Base-by-base conservation (phyloP, 2,329 filamentous ascomycete species). In the Fusarium palustre region DNA sequence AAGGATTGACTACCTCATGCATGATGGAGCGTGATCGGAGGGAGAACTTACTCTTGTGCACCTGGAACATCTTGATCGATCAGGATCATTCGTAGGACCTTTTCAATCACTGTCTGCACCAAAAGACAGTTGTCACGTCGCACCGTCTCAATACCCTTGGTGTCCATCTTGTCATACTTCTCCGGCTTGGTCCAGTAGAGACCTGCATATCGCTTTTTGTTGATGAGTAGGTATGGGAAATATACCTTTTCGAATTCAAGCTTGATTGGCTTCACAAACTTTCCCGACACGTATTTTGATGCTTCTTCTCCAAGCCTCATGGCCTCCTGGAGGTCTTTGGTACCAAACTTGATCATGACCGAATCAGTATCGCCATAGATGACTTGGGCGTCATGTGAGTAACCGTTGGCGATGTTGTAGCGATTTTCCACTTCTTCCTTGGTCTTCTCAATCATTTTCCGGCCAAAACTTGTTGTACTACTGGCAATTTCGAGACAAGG, bases 151-250 rank as follows among this genome's bases (percentile, higher is more conserved):
- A 99, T 98, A 85, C 96, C 96, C 80, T 99, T 99, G 64, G 93
- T 98, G 80, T 99, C 96, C 97, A 99, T 99, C 85, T 98, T 99
- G 86, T 99, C 97, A 79, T 92, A 96, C 80, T 97, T 97, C 42
- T 95, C 88, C 1, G 95, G 89, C 71, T 92, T 96, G 7, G 96
- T 99, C 94, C 94, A 99, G 82, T 93, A 98, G 33, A 99, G 82
- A n/a, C 96, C 96, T 11, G 96, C 96, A 76, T 99, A 99, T 68
- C 96, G 92, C 85, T 99, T 99, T 85, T 99, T 99, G 89, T 99
- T 99, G 89, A 99, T 99, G 53, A 99, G 86, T 34, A 99, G 86
- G 78, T 99, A 99, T 1, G 96, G 96, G 78, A 92, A 99, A 81
- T 99, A 99, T 1, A 99, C 95, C 81, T 99, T 99, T 80, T 99